Evolutionary conservation across 345 rosid genomes (phyloP).

Genomic region (Lepidium africanum): DNA sequence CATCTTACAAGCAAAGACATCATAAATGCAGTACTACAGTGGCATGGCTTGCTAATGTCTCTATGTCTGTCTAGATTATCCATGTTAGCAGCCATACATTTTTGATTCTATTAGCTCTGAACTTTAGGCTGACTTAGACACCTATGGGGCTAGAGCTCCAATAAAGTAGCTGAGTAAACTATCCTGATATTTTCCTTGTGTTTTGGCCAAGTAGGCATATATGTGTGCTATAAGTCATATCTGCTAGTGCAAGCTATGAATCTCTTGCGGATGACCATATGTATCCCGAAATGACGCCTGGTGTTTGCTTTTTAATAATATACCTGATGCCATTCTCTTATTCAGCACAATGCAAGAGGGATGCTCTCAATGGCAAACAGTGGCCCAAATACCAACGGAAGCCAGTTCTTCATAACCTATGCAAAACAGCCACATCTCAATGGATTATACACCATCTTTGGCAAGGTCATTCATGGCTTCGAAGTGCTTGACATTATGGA

Average conservation of each 20-base stretch:
- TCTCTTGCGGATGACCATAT: not conserved
- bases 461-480: slow-evolving; percentile 95
- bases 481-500: slow-evolving; percentile 99
- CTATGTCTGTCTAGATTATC: not conserved
- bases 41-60: not conserved
- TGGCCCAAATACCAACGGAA: slow-evolving; percentile 94
- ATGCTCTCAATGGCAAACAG: slow-evolving; percentile 92
- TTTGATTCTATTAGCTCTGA: not conserved
- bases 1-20: not conserved
- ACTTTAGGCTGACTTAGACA: not conserved
- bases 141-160: not conserved
- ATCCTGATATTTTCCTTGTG: not conserved
- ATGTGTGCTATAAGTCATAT: not conserved
- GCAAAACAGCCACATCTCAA: slow-evolving; percentile 98
- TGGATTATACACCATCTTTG: slow-evolving; percentile 87
- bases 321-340: not conserved
- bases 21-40: not conserved
- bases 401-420: slow-evolving; percentile 83
- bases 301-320: not conserved
- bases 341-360: slow-evolving; percentile 95
- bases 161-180: not conserved
- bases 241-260: not conserved
- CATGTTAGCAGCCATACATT: not conserved
- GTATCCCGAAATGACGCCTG: not conserved
- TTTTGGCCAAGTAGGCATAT: not conserved